Evolutionary conservation across 192 early-diverging fungal species (phyloP), one percentile per base, ranked within the genome.

Genomic region (Backusella psychrophila): DNA sequence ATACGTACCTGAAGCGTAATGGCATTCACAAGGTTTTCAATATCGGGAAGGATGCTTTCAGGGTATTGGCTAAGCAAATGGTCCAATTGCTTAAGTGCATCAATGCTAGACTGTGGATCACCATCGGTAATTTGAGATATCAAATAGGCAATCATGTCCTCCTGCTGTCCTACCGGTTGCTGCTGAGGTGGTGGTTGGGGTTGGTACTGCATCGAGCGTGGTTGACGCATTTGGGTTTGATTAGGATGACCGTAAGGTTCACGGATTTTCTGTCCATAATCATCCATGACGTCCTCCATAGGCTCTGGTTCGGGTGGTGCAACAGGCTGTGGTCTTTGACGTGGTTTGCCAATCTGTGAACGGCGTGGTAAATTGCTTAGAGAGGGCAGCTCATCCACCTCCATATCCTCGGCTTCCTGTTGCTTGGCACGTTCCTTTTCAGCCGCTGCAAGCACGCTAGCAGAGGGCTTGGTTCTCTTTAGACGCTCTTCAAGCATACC

Each of bases 401-500:
- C 76, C 73, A 77, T 72, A 41, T 78, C 82, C 9, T 81, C 80
- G 1, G 71, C 76, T 68, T 83, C 82, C 36, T 79, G 73, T 42
- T 80, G 75, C 9, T 69, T 34, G 9, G 68, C 69, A 12, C 72
- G 36, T 19, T 69, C 75, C 33, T 80, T 83, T 23, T 80, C 78
- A 5, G 49, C 65, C 36, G 74, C 79, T 44, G 82, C 79, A 72
- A 83, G 71, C 1, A 80, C 79, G 31, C 83, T 81, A 52, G 84
- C 78, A n/a, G 85, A 82, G 12, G 83, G 84, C 75, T 83, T 83
- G 59, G 63, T 71, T 85, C 80, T 35, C 59, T 92, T 95, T 34
- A 96, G 80, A 69, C 88, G 84, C 75, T 97, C 94, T 69, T 94
- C 91, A 9, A 97, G 75, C 81, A 96, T 90, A 31, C 89, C 88